phyloP scores from a whole-genome alignment of 1,284 basidiomycete species.

The Naganishia cerealis region DNA sequence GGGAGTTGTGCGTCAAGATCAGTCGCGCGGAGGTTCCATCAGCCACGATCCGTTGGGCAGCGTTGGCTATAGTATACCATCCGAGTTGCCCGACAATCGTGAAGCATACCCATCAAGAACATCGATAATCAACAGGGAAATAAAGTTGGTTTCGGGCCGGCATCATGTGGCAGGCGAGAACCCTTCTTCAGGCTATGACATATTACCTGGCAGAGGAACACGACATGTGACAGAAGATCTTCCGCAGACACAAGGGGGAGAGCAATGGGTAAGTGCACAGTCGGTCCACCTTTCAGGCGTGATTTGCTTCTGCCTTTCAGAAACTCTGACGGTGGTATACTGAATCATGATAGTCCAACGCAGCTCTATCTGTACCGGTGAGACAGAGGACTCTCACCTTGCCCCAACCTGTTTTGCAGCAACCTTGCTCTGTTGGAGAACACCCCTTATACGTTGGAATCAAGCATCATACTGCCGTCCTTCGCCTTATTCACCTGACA shows the following conservation, averaged over 20 bases:
- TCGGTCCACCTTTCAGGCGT: neutral
- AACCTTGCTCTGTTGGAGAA: neutral
- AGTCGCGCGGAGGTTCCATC: neutral
- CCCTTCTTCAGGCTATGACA: constrained; percentile 36
- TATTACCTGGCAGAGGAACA: constrained; percentile 14
- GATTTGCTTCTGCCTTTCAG: neutral
- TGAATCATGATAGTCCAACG: constrained; percentile 17
- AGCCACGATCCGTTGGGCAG: neutral
- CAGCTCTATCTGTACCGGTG: neutral
- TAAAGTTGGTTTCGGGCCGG: neutral
- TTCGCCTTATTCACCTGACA: constrained; percentile 44
- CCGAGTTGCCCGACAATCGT: constrained; percentile 5
- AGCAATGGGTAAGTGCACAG: constrained; percentile 41
- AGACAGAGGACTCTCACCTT: constrained; percentile 12
- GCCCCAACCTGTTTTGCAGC: constrained; percentile 7
- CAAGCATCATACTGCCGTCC: constrained; percentile 43
- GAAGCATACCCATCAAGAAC: constrained; percentile 26
- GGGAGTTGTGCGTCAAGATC: neutral
- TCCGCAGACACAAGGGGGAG: constrained; percentile 28
- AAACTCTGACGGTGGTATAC: constrained; percentile 20
- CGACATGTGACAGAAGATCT: constrained; percentile 7
- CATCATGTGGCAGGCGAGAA: neutral
- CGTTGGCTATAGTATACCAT: constrained; percentile 1
- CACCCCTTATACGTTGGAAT: constrained; percentile 36
- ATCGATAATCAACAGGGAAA: constrained; percentile 22